A percentile compares a stretch with the other conserved stretches of the same genome.
Evolutionary conservation across 768 basidiomycete species (phyloP).

Genomic region (Pisolithus orientalis): DNA sequence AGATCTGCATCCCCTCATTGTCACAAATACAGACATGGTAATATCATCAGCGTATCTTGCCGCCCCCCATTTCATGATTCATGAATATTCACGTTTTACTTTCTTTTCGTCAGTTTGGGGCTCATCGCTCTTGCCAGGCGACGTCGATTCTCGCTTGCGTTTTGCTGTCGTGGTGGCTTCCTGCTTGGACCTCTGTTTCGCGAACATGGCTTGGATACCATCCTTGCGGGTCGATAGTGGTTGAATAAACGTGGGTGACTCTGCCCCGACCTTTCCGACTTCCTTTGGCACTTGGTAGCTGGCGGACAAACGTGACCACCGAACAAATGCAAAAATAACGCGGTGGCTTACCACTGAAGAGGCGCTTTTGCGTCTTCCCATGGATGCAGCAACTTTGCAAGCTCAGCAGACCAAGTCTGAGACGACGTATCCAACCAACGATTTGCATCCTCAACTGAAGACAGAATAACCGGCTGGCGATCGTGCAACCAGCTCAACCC

Average conservation of each 20-base stretch:
- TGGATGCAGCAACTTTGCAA: constrained; percentile 56
- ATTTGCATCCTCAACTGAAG: constrained; percentile 49
- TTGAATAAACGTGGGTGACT: constrained; percentile 77
- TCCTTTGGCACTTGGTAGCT: constrained; percentile 89
- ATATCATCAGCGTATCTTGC: too few species aligned
- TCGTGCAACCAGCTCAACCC: constrained; percentile 86
- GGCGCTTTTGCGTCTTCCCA: constrained; percentile 43
- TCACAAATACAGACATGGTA: too few species aligned
- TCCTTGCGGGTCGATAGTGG: constrained; percentile 65
- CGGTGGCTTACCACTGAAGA: constrained; percentile 58
- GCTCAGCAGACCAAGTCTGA: constrained; percentile 54
- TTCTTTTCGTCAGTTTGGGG: too few species aligned
- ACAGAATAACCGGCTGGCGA: constrained; percentile 79
- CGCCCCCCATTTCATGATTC: too few species aligned
- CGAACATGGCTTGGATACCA: too few species aligned
- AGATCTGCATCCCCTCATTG: too few species aligned
- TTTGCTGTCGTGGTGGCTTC: constrained; percentile 7
- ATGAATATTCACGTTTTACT: too few species aligned
- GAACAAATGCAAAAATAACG: background rate
- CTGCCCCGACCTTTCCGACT: constrained; percentile 83
- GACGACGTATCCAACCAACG: constrained; percentile 79
- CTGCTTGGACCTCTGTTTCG: too few species aligned
- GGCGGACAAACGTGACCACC: background rate
- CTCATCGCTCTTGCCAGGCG: too few species aligned
- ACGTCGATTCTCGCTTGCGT: constrained; percentile 19